Percentiles rank a stretch among this genome's conserved stretches.
Evolutionary conservation across 345 rosid genomes (phyloP).

Genomic region (Garcia nutans): DNA sequence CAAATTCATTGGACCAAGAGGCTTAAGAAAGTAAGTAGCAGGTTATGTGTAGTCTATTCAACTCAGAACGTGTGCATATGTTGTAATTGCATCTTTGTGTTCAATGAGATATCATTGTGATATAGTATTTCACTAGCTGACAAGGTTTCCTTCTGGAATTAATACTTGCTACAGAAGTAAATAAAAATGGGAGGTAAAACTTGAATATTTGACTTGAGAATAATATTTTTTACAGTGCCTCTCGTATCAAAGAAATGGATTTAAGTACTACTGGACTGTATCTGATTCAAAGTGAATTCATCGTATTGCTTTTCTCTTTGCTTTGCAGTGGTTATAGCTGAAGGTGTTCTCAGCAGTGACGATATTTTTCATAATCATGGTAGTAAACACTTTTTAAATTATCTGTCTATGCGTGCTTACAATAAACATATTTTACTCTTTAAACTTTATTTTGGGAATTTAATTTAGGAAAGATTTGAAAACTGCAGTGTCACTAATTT

Average conservation of each 20-base stretch:
- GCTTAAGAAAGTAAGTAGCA: slow-evolving; percentile 1
- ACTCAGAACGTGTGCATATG: not conserved
- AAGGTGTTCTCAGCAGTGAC: slow-evolving; percentile 63
- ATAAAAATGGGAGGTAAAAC: not conserved
- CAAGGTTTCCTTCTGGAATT: no score
- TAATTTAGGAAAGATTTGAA: not conserved
- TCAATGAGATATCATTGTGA: not conserved
- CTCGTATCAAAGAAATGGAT: not conserved
- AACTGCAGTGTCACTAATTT: not conserved
- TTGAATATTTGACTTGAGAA: not conserved
- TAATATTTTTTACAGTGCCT: not conserved
- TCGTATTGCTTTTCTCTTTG: slow-evolving; percentile 9
- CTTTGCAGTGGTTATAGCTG: slow-evolving; percentile 94
- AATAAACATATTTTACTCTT: not conserved
- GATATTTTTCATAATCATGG: slow-evolving; percentile 40
- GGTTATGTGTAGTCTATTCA: not conserved
- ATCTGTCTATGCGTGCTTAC: not conserved
- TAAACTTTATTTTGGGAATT: not conserved
- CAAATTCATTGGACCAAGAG: not conserved
- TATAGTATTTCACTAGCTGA: not conserved
- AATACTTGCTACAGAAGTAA: not conserved
- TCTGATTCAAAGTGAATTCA: not conserved
- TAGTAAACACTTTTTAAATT: slow-evolving; percentile 5
- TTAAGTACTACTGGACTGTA: not conserved
- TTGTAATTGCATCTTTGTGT: not conserved